phyloP scores from a whole-genome alignment of 2,329 filamentous ascomycete species.

The Phialocephala subalpina region DNA sequence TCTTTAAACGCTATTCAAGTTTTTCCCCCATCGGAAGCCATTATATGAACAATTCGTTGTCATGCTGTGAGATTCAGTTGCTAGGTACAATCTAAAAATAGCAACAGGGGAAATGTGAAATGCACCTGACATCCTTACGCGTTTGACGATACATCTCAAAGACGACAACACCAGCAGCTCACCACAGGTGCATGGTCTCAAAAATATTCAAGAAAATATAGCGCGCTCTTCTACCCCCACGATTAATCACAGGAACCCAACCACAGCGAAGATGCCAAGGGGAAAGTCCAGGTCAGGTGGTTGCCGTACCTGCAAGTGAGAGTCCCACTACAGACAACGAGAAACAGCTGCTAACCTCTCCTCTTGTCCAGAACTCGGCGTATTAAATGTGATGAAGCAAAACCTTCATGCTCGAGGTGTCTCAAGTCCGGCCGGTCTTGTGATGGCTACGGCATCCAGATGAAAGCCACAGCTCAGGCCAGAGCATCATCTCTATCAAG shows the following conservation, averaged over 20 bases:
- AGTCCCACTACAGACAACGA: neutral
- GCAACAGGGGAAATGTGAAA: neutral
- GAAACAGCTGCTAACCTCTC: neutral
- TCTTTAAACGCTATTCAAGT: neutral
- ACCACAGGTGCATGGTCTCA: neutral
- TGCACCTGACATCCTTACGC: neutral
- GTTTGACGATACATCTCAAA: neutral
- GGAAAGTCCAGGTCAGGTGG: conserved; percentile 20
- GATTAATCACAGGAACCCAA: conserved; percentile 1
- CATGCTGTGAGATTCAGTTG: too few relatives aligned
- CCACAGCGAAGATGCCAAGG: neutral
- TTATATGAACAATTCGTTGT: neutral
- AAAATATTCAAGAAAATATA: neutral
- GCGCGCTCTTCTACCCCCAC: neutral
- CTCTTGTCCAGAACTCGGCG: conserved; percentile 19
- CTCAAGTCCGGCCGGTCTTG: conserved; percentile 23
- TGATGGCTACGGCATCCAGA: conserved; percentile 19
- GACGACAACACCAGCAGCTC: neutral
- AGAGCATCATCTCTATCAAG: conserved; percentile 12
- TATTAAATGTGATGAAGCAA: conserved; percentile 34
- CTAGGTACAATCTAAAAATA: neutral
- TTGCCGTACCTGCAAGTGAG: conserved; percentile 30
- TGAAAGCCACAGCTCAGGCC: neutral
- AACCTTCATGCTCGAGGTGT: conserved; percentile 31
- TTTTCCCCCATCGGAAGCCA: too few relatives aligned